Base-by-base conservation (phyloP, 768 basidiomycete genomes). In the Tulasnella sp. region DNA sequence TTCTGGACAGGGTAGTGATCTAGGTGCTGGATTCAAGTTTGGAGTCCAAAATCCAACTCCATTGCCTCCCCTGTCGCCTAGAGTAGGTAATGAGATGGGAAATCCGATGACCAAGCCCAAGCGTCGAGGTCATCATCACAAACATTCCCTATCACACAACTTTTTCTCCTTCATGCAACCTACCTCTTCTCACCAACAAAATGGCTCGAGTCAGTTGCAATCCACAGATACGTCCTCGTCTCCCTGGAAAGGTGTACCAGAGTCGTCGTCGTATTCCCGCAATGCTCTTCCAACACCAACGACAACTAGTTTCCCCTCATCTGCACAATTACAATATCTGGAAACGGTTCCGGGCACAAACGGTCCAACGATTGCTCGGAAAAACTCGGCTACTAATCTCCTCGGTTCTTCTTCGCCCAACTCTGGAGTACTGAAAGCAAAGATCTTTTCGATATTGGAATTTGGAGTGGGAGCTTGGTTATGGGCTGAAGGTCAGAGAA, bases 101-200 rank as follows among this genome's bases (percentile, higher is more conserved):
- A 66, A 32, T 16, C 45, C n/a, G n/a, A n/a, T n/a, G n/a, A n/a
- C n/a, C n/a, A n/a, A 69, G 0, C 58, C 72, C 3, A 67, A 70
- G 8, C 69, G 78, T 31, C 67, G 83, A 34, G 87, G 86, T 0
- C 87, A 89, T 60, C 83, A 95, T 65, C 91, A 93, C 61, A 89
- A 90, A 64, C 91, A 93, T 64, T 93, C 89, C 0, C 65, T 91
- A 9, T 93, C 90, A 0, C 90, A 95, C 63, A 89, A 87, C 60
- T 91, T 95, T 66, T 93, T 93, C 66, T 90, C 89, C 0, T 95
- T 95, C 62, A 79, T 96, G 37, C 89, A 92, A 58, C 89, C 89
- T 1, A 16, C 54, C 55, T 13, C 58, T 53, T 12, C 42, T 27
- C 27, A 16, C 42, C 5, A 24, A 24, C 1, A n/a, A 24, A 2